Base-by-base conservation (phyloP, 441 rosid species). In the Eruca vesicaria region DNA sequence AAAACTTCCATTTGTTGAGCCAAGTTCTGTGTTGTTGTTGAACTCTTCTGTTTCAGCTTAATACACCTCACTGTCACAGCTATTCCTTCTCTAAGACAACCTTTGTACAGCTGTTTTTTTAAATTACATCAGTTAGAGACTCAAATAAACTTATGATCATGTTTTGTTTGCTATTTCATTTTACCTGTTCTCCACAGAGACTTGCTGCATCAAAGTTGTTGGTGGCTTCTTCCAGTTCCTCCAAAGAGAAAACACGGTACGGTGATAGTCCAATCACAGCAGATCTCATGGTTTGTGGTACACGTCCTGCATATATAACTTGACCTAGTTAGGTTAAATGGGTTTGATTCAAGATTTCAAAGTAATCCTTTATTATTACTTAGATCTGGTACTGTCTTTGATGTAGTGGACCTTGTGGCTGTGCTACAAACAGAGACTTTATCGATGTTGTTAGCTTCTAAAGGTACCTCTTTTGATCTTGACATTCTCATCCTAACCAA, bases 191-290 rank as follows among this genome's bases (percentile, higher is more conserved):
- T 61, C 92, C 89, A 45, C 84, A 63, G 69, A 91, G 87, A 82
- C 82, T 90, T 20, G 72, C 62, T 59, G 85, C 82, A 77, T 95
- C 92, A 60, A 93, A 95, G 43, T 86, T 88, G 80, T 82, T 84
- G 18, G 97, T 95, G 52, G 95, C 95, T 57, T 91, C 96, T 80
- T 95, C 98, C 15, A 95, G 78, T 61, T 95, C 97, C 72, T 93
- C 98, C 82, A 93, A 72, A 12, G 86, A 74, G 86, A 88, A 93
- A 48, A 83, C 84, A 3, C 85, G 86, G 72, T 89, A 92, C 0
- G 90, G 88, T 9, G 89, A 86, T 12, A 95, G 91, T 36, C 99
- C 98, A 23, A 93, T 85, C 29, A 89, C 91, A 9, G 88, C 90
- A 1, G 90, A 85, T 74, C 95, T 88, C 99, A 92, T 91, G 23